Base-by-base conservation (phyloP, 129 eudicot species). In the Solidago caesia region DNA sequence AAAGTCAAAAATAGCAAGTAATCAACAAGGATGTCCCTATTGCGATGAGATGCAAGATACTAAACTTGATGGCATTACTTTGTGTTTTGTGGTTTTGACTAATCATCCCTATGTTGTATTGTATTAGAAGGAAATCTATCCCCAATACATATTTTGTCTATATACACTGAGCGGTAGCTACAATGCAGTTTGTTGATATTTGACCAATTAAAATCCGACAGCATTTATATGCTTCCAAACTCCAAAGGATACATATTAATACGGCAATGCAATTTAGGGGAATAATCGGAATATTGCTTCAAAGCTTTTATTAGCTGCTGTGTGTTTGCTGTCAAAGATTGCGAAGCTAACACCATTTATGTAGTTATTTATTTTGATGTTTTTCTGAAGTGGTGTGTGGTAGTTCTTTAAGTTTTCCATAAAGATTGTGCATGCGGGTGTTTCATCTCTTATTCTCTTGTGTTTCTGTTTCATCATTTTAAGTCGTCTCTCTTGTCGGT, bases 1-100 rank as follows among this genome's bases (percentile, higher is more conserved):
- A 29, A 71, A 42, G 55, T 55, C 25, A 4, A 57, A 70, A 71
- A 57, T 72, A 16, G 44, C 67, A 72, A 72, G 67, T 72, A 12
- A 12, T 10, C 49, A 71, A 56, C 66, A 71, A 56, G n/a, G 53
- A 13, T 55, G 15, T 52, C n/a, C 14, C 66, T 42, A 56, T 10
- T 53, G n/a, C 7, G 41, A 6, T 7, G 41, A 39, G 11, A 53
- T 70, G 64, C 25, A 44, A 55, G 67, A 42, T 42, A 42, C 29
- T 71, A 44, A 42, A 29, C 42, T 55, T 39, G 25, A 71, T 71
- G 6, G 12, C 33, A 58, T 1, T 44, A 44, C 14, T 72, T 8
- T 58, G 55, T 44, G 3, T 39, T 43, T 44, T 57, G 41, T 6
- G 8, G 47, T 58, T 57, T 72, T 25, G 11, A 15, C 43, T 44